A percentile compares a stretch with the other conserved stretches of the same genome.
Conservation (phyloP, 371 early-diverging fungal species). For the Batkoa obscura region DNA sequence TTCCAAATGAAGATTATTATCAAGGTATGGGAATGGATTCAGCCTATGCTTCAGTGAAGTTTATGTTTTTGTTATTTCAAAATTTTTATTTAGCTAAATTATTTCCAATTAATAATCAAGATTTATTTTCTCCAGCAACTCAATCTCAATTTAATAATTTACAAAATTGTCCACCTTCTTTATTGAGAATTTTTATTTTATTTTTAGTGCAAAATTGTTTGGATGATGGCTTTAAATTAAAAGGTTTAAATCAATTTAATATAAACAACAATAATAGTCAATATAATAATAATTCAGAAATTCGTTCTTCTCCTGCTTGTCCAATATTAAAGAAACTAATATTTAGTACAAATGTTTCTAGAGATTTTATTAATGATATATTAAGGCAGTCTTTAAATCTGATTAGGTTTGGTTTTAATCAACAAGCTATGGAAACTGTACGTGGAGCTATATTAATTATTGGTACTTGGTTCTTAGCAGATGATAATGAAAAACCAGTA, state of each 20-base stretch:
- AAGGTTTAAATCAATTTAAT: slow-evolving; percentile 6
- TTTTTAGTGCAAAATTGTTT: slow-evolving; percentile 44
- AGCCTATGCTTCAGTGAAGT: slow-evolving; percentile 39
- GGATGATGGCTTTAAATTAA: slow-evolving; percentile 25
- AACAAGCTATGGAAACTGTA: slow-evolving; percentile 36
- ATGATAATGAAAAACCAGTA: slow-evolving; percentile 9
- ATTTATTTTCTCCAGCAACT: not conserved
- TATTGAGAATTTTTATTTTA: slow-evolving; percentile 36
- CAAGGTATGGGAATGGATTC: slow-evolving; percentile 45
- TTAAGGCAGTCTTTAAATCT: slow-evolving; percentile 42
- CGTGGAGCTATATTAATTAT: slow-evolving; percentile 50
- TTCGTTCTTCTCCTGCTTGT: slow-evolving; percentile 21
- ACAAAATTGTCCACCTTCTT: slow-evolving; percentile 44
- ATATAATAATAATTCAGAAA: not conserved
- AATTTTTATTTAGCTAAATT: slow-evolving; percentile 43
- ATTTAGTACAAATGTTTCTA: slow-evolving; percentile 33
- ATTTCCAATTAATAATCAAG: slow-evolving; percentile 30
- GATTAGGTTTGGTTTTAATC: slow-evolving; percentile 24
- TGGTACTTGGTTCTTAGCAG: slow-evolving; percentile 44
- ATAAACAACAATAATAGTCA: no score
- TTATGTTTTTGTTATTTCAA: slow-evolving; percentile 43
- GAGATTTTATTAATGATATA: slow-evolving; percentile 59
- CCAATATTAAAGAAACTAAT: slow-evolving; percentile 48
- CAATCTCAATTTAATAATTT: slow-evolving; percentile 25
- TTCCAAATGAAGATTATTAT: slow-evolving; percentile 14